Base-by-base conservation (phyloP, 2,329 filamentous ascomycete genomes). In the Aschersonia sp. region DNA sequence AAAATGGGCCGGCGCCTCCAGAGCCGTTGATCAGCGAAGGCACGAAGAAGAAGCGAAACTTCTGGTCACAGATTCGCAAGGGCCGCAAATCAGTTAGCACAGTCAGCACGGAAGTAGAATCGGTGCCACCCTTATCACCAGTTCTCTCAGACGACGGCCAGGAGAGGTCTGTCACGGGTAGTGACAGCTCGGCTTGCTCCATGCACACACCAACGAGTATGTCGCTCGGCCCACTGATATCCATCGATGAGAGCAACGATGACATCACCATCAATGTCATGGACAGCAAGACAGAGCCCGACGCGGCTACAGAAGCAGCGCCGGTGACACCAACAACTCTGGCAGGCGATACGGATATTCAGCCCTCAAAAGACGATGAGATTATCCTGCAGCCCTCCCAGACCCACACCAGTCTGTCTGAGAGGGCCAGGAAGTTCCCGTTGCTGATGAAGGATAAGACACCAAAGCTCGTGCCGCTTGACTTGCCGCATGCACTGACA, bases 41-140 rank as follows among this genome's bases (percentile, higher is more conserved):
- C 2, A 20, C 38, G 20, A 40, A 10, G 41, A 45, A 45, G 31
- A 48, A 30, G 40, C 40, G 44, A 9, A 38, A 20, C 20, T 43
- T 48, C 28, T 48, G 38, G 47, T 45, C 29, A 5, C 47, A 48
- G 28, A 38, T 46, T 3, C 47, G 47, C 30, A 38, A 31, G 10
- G 20, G 28, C 4, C n/a, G 30, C 9, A 43, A 48, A 43, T 38
- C 47, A 9, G 40, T 43, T 44, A 40, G 44, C 28, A 43, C 40
- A 7, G 3, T 45, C 44, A 42, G 40, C 4, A 32, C 38, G 2
- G 20, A 45, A 5, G 2, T 20, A 5, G 38, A 31, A 43, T 45
- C 47, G 9, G 44, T 35, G 28, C 40, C 44, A 20, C 38, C 44
- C 10, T 43, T 42, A n/a, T 46, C 47, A 29, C 47, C 47, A 2